Conservation (phyloP, 805 yeast genomes). For the Trichomonascus vanleenenianus region DNA sequence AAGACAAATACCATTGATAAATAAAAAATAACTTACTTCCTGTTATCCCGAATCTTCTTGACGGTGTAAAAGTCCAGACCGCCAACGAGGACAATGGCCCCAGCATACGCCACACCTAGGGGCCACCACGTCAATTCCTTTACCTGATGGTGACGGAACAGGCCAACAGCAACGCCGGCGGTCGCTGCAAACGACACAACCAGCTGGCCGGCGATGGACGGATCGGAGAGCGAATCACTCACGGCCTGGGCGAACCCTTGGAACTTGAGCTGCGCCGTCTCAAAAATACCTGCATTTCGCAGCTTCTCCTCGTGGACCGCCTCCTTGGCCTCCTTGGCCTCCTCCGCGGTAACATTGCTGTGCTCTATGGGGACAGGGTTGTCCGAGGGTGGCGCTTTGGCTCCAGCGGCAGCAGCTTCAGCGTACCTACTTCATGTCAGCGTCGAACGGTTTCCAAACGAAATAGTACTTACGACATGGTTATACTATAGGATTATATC, state of each 20-base stretch:
- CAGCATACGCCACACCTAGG: neutral
- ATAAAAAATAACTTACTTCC: neutral
- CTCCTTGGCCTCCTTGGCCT: neutral
- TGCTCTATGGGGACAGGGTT: constrained; percentile 5
- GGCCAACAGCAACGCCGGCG: constrained; percentile 15
- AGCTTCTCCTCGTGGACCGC: neutral
- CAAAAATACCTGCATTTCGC: neutral
- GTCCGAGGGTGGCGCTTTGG: constrained; percentile 1
- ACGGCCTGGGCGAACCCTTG: too few relatives aligned
- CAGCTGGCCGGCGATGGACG: constrained; percentile 17
- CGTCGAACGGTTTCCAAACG: neutral
- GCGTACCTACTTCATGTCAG: constrained; percentile 8
- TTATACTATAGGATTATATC: neutral
- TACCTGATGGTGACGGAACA: constrained; percentile 12
- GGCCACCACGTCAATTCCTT: constrained; percentile 15
- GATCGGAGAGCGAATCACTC: constrained; percentile 15
- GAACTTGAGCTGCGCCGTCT: too few relatives aligned
- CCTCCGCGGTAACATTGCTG: constrained; percentile 1
- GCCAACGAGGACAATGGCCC: constrained; percentile 1
- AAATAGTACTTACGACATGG: constrained; percentile 1
- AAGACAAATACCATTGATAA: neutral
- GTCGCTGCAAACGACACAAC: constrained; percentile 13
- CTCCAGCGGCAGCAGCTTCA: constrained; percentile 9
- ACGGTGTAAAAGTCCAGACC: constrained; percentile 2
- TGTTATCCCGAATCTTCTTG: neutral